Evolutionary conservation across 441 rosid species (phyloP).

Genomic region (Kokia cookei): DNA sequence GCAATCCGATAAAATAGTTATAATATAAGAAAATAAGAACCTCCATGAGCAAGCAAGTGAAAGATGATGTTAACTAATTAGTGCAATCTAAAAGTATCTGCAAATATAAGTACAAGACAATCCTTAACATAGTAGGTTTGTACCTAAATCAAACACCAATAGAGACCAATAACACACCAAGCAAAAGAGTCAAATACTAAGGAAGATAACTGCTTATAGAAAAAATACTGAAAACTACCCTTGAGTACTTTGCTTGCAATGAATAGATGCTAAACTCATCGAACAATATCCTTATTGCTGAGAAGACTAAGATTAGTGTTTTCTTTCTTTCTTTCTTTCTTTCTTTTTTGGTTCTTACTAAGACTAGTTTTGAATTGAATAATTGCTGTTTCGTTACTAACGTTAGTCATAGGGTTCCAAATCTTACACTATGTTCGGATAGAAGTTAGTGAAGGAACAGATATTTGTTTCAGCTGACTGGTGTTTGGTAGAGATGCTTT

Average conservation of each 20-base stretch:
- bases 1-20: not conserved
- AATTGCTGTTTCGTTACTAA: not conserved
- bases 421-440: not conserved
- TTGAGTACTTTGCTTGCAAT: not conserved
- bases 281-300: not conserved
- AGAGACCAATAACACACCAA: not conserved
- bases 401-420: not conserved
- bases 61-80: not conserved
- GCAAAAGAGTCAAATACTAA: not conserved
- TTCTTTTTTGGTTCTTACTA: not conserved
- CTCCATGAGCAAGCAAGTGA: not conserved
- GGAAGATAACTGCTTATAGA: not conserved
- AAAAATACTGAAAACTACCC: not conserved
- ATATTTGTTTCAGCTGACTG: not conserved
- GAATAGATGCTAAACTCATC: not conserved
- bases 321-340: not conserved
- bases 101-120: not conserved
- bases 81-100: not conserved
- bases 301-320: not conserved
- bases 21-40: not conserved
- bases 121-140: not conserved
- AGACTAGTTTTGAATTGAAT: not conserved
- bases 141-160: slow-evolving; percentile 5
- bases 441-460: not conserved
- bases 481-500: not conserved